phyloP scores from a whole-genome alignment of 495 filamentous ascomycete species.

The Wilcoxina mikolae region DNA sequence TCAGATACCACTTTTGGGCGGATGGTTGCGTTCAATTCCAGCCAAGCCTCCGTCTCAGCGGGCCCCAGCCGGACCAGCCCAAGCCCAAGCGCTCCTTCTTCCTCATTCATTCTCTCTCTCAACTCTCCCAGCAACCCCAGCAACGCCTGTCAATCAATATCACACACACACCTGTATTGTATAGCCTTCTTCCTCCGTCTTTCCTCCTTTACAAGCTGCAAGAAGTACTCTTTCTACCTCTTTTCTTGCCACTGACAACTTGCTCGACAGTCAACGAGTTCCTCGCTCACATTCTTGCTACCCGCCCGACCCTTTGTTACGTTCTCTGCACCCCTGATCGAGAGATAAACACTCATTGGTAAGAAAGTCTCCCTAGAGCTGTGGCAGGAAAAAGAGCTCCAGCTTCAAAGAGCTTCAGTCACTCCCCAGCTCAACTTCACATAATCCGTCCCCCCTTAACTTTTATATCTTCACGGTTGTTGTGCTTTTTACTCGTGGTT shows the following conservation, averaged over 20 bases:
- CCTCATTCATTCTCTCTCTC: conserved; percentile 2
- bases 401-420: neutral
- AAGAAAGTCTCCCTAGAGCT: conserved; percentile 2
- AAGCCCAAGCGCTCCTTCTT: conserved; percentile 5
- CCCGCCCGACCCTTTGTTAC: conserved; percentile 1
- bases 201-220: neutral
- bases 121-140: neutral
- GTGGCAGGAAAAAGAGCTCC: neutral
- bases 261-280: neutral
- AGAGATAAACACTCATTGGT: conserved; percentile 8
- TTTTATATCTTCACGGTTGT: neutral
- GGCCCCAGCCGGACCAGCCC: neutral
- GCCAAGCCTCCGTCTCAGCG: neutral
- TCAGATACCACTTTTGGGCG: no score
- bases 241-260: neutral
- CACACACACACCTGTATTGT: conserved; percentile 1
- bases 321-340: conserved; percentile 4
- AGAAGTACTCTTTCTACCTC: neutral
- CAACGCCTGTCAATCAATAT: conserved; percentile 1
- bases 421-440: neutral
- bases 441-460: neutral
- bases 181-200: neutral
- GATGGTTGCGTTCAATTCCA: neutral
- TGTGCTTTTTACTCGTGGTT: neutral
- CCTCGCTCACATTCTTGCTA: neutral